phyloP scores from a whole-genome alignment of 129 eudicot species.

The Logfia minima region DNA sequence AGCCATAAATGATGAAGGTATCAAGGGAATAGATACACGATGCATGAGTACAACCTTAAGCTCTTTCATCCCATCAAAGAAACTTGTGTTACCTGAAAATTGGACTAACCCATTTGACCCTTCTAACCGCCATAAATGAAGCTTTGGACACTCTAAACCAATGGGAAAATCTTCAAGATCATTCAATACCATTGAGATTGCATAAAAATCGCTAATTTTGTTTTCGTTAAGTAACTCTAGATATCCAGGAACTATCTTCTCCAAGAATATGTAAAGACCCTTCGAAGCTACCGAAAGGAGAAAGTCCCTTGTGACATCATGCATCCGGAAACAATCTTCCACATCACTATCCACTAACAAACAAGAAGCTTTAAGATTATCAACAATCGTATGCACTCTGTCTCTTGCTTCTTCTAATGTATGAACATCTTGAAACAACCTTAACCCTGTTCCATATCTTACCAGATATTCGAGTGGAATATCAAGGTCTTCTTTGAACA shows the following conservation, averaged over 20 bases:
- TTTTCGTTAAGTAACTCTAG: constrained; percentile 22
- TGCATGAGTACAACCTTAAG: constrained; percentile 46
- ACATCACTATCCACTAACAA: constrained; percentile 40
- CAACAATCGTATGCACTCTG: constrained; percentile 32
- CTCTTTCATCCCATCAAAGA: constrained; percentile 42
- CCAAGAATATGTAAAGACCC: constrained; percentile 34
- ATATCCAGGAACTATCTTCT: constrained; percentile 27
- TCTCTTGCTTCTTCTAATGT: constrained; percentile 45
- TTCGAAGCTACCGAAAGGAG: constrained; percentile 41
- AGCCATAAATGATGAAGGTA: constrained; percentile 33
- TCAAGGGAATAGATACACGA: constrained; percentile 20
- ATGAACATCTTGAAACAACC: constrained; percentile 41
- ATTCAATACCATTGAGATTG: constrained; percentile 38
- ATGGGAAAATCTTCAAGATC: constrained; percentile 34
- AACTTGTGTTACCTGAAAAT: constrained; percentile 26
- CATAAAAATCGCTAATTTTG: constrained; percentile 29
- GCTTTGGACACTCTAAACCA: constrained; percentile 39
- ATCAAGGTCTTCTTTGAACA: constrained; percentile 48
- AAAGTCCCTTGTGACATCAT: constrained; percentile 57
- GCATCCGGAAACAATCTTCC: constrained; percentile 42
- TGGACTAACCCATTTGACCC: constrained; percentile 21
- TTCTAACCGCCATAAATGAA: constrained; percentile 40
- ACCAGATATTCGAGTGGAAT: constrained; percentile 40
- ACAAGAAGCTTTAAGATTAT: constrained; percentile 44
- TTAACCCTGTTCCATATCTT: constrained; percentile 50